Base-by-base conservation (phyloP, 768 basidiomycete species). In the Russula emetica region DNA sequence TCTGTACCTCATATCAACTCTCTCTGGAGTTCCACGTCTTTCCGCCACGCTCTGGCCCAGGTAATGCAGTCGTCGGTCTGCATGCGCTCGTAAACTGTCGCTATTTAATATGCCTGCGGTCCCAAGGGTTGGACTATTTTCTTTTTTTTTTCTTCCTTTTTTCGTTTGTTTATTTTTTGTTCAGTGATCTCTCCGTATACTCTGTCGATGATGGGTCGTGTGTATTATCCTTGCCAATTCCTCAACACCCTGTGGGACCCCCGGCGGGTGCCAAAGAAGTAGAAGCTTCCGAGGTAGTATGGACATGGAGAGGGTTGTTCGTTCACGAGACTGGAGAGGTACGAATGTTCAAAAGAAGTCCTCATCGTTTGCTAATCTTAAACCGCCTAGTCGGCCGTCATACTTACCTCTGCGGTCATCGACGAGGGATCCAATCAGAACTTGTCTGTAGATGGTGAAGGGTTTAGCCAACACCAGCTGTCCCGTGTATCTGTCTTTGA, bases 141-240 rank as follows among this genome's bases (percentile, higher is more conserved):
- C n/a, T 36, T 36, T 10, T 40, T 45, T 28, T 57, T 50, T 10
- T 40, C 42, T 28, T 57, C 47, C 11, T 5, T 24, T 20, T 18
- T 38, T 18, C 3, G 9, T 54, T n/a, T 13, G 38, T 55, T 60
- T 50, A 58, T 65, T 56, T 67, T 58, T 24, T 14, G 62, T 49
- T 11, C 63, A 90, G 88, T 14, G 72, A 81, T 62, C 70, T 91
- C 22, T 81, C 79, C 28, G 72, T 86, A 1, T 80, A 83, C 58
- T 78, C 83, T 10, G 73, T 77, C 0, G 70, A 75, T n/a, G 90
- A 91, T 66, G 80, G 81, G 7, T 63, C 67, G 6, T 81, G 78
- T 61, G 54, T 76, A 14, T 70, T 73, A 0, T 74, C 75, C 1
- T 65, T 74, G 13, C 63, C 74, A 42, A 67, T 75, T 14, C 77